Evolutionary conservation across 139 green algal genomes (phyloP).

Genomic region (Tetradesmus obliquus): DNA sequence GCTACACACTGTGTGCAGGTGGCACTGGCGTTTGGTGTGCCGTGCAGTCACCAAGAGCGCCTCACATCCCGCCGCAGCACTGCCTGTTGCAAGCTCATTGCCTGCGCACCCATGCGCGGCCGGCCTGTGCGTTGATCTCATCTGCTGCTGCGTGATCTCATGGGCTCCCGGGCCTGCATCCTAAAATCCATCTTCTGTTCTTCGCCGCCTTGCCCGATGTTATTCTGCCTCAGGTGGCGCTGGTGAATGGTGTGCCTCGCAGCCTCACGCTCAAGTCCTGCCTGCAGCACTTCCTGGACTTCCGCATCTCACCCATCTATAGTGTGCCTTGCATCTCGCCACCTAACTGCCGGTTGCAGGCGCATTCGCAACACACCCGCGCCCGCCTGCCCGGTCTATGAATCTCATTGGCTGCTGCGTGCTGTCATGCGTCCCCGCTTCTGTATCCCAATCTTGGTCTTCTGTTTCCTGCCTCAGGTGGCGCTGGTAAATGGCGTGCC

Average conservation of each 20-base stretch:
- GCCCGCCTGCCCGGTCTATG: neutral
- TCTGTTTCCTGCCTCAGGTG: constrained; percentile 40
- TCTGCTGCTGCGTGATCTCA: neutral
- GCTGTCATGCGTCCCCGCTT: neutral
- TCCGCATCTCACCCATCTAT: constrained; percentile 84
- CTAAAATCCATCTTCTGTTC: neutral
- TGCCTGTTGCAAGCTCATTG: neutral
- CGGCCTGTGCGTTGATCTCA: neutral
- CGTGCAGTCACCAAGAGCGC: too few relatives aligned
- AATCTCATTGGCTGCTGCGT: neutral
- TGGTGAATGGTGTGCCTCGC: constrained; percentile 71
- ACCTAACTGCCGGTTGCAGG: too few relatives aligned
- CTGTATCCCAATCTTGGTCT: neutral
- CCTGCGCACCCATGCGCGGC: neutral
- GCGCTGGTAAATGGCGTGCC: constrained; percentile 75
- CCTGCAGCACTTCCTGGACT: constrained; percentile 86
- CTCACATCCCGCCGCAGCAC: too few relatives aligned
- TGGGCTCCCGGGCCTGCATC: neutral
- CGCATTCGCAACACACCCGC: neutral
- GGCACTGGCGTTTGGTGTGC: too few relatives aligned
- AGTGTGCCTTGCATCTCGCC: too few relatives aligned
- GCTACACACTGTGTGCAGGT: too few relatives aligned
- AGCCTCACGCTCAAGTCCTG: constrained; percentile 78
- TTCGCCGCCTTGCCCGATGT: too few relatives aligned
- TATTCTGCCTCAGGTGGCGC: constrained; percentile 54